Evolutionary conservation across 2,329 filamentous ascomycete species (phyloP), one percentile per base, ranked within the genome.

Genomic region (Pseudogymnoascus sp.): DNA sequence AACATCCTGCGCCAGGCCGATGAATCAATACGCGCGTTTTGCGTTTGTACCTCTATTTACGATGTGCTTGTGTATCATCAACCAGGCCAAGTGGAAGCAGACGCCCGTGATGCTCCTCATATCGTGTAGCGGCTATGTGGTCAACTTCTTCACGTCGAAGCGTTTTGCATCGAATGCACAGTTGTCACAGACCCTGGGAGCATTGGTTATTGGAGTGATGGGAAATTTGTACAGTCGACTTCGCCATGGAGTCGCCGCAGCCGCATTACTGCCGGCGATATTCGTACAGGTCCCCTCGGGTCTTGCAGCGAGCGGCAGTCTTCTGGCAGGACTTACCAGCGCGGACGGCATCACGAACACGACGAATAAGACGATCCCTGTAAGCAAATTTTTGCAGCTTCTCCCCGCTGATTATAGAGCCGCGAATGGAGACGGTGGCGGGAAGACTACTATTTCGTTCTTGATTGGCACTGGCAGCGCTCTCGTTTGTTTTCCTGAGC

Each of bases 231-330:
- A 93, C 74, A 89, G 87, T n/a, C 76, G 81, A 23, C 64, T 84
- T 7, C 73, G 79, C 8, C 81, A 83, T 64, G 81, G 81, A 1
- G 83, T 96, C 2, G 92, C 92, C 0, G 91, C 91, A 0, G 90
- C 91, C 0, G 89, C 90, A 1, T 90, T 96, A 81, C 78, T 96
- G 8, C 92, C 92, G 0, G 92, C 89, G 4, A 96, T 96, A 67
- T 96, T 96, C 66, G 83, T 88, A 1, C 84, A 86, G 67, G 85
- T 88, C 25, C 85, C 85, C 0, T 84, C 82, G 18, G 83, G 84
- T 28, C 75, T 88, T n/a, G 85, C 85, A 3, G 83, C 83, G 0
- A 79, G 80, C 28, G 84, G 84, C 0, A 85, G 83, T 12, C 75
- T 88, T 16, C 73, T 87, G 4, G 81, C 82, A 6, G 84, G 85